Evolutionary conservation across 345 rosid species (phyloP).

Genomic region (Noccaea caerulescens): DNA sequence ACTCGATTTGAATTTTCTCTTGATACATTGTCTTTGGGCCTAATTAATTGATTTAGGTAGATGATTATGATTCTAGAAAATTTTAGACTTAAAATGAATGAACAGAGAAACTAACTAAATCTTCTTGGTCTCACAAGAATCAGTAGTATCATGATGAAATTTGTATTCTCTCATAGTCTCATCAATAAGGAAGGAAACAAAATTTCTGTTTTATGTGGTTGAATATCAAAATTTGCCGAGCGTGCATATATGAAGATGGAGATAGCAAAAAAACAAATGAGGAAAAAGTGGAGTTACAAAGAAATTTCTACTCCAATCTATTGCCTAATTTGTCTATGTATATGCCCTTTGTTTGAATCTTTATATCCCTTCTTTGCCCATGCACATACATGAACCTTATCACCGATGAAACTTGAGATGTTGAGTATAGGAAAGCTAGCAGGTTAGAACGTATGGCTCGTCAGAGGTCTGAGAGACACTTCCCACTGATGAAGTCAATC

Average conservation of each 20-base stretch:
- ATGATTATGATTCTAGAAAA: not conserved
- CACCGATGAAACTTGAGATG: not conserved
- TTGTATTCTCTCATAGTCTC: not conserved
- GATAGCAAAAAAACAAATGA: not conserved
- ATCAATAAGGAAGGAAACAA: not conserved
- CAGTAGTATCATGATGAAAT: not conserved
- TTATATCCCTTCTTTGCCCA: conserved; percentile 3
- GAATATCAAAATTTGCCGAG: conserved; percentile 25
- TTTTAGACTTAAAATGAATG: conserved; percentile 17
- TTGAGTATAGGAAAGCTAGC: not conserved
- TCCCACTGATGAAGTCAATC: conserved; percentile 71
- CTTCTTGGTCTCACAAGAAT: conserved; percentile 1
- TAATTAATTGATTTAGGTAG: not conserved
- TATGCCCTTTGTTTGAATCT: conserved; percentile 11
- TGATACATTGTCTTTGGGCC: conserved; percentile 15
- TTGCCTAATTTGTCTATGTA: conserved; percentile 2
- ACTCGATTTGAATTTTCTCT: conserved; percentile 8
- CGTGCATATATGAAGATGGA: conserved; percentile 14
- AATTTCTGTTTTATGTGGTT: not conserved
- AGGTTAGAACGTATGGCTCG: conserved; percentile 1
- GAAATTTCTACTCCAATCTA: conserved; percentile 7
- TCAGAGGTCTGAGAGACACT: conserved; percentile 75
- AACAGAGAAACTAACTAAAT: conserved; percentile 15
- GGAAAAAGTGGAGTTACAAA: not conserved
- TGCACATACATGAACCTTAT: conserved; percentile 22